Base-by-base conservation (phyloP, 2,329 filamentous ascomycete genomes). In the Karstenula rhodostoma region DNA sequence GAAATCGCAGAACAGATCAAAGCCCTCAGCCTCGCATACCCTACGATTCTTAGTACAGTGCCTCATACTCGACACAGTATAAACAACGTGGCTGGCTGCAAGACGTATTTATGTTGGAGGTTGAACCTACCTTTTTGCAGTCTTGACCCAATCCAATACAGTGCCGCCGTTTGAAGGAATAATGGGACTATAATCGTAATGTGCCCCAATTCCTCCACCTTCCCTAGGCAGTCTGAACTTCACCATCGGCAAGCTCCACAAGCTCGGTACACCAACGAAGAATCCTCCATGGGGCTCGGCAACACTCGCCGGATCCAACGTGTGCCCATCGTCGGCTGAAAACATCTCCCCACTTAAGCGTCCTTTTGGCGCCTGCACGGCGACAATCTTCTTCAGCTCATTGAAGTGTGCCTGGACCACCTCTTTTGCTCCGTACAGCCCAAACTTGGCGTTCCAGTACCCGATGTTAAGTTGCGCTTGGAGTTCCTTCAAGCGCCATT, bases 1-100 rank as follows among this genome's bases (percentile, higher is more conserved):
- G 69, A 83, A 83, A 58, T 83, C 82, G 60, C 79, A 80, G 60
- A 81, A 76, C 23, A 82, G 66, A 61, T 84, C 82, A 52, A 82
- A 79, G 0, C 74, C 75, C 32, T 81, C 73, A 8, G 72, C 72
- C 59, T 81, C 79, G 57, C 78, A 81, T n/a, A 81, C 73, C 48
- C 66, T 68, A 29, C 10, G n/a, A 22, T n/a, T 19, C 37, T 40
- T 40, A 40, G 37, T n/a, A n/a, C 15, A 40, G 37, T 40, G 17
- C 29, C 29, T 32, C 8, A 5, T 6, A 9, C 4, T 9, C 12
- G 29, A 32, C 29, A 32, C 4, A 32, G 4, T 9, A 32, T 32
- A 10, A 32, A 32, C 4, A 6, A 32, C 29, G 37, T 40, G n/a
- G 15, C 5, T n/a, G 15, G 7, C 15, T 17, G 37, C 35, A 10